These are phyloP conservation scores for Fusarium sp. DNA, from an alignment of 2,329 filamentous ascomycete species.

Conservation along the genomic window DNA sequence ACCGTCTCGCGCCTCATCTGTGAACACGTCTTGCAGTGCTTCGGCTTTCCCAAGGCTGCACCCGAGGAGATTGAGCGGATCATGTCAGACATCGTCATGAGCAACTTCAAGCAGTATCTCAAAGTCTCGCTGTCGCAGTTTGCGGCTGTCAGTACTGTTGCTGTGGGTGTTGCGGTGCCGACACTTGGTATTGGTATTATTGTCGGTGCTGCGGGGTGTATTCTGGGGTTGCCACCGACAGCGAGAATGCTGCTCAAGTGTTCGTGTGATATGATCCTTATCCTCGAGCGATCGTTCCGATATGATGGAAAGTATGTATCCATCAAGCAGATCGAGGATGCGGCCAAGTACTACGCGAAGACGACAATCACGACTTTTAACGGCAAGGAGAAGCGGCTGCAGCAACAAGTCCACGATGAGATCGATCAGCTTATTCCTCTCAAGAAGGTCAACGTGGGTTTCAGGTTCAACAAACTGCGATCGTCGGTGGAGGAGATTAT, in stretches of 20 bases:
- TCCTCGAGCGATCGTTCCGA: constrained; percentile 43
- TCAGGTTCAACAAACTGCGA: constrained; percentile 46
- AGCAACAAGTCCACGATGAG: constrained; percentile 47
- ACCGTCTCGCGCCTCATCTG: constrained; percentile 48
- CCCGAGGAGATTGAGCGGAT: constrained; percentile 43
- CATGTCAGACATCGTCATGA: constrained; percentile 45
- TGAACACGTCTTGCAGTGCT: constrained; percentile 47
- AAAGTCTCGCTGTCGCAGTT: constrained; percentile 44
- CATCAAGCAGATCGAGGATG: constrained; percentile 46
- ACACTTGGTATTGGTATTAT: constrained; percentile 41
- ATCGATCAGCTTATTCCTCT: constrained; percentile 44
- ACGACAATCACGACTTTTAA: constrained; percentile 38
- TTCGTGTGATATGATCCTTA: constrained; percentile 47
- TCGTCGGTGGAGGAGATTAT: constrained; percentile 35
- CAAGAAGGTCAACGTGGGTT: constrained; percentile 40
- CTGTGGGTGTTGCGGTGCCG: constrained; percentile 38
- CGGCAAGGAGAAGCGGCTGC: constrained; percentile 39
- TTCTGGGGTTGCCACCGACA: constrained; percentile 38
- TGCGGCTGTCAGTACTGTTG: constrained; percentile 18
- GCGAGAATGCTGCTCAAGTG: constrained; percentile 47
- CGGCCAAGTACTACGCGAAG: constrained; percentile 44
- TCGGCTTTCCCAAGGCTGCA: constrained; percentile 46
- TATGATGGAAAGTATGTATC: constrained; percentile 48
- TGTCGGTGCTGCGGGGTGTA: constrained; percentile 35
- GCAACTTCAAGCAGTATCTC: constrained; percentile 41